Evolutionary conservation across 2,329 filamentous ascomycete genomes (phyloP), one percentile per base, ranked within the genome.

Genomic region (Aspergillus calidoustus): DNA sequence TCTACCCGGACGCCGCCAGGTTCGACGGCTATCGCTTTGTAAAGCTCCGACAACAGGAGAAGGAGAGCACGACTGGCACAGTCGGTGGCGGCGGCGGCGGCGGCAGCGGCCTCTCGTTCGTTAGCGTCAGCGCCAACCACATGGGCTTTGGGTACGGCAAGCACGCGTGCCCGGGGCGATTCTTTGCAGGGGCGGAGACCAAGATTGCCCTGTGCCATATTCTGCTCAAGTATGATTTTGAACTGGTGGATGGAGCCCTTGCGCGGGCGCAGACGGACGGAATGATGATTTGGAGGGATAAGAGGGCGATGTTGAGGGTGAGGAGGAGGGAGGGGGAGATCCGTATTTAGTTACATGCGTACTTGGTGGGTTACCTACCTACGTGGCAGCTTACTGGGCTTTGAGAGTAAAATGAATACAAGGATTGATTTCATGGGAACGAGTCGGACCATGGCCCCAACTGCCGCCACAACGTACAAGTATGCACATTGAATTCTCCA

Each of bases 141-240:
- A 28, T 60, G 58, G 46, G 34, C 13, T 60, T 60, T 44, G 58
- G 38, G 15, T 31, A 46, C 17, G 53, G 53, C 3, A 55, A 46
- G 15, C 53, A 55, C 7, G 53, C 53, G 34, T 60, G 58, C 8
- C 58, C 58, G 1, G 58, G 58, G 4, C 30, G 58, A 3, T 60
- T 60, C 23, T 31, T 60, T 6, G 58, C 52, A 0, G 31, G 22
- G 7, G 41, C 28, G n/a, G 52, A 55, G 58, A 30, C 48, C 2
- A 60, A 60, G 31, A 51, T 60, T 17, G 52, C 46, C 1, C 31
- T 60, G 4, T 55, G 52, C 7, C 48, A 50, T 30, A 43, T 60
- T 9, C 19, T 60, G 22, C 48, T 60, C 23, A 55, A 47, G 23
- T 55, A 47, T 47, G 53, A 55, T 41, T 65, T 85, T 30, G 77